phyloP scores from a whole-genome alignment of 73 alveolate species.

The Diophrys sp. region DNA sequence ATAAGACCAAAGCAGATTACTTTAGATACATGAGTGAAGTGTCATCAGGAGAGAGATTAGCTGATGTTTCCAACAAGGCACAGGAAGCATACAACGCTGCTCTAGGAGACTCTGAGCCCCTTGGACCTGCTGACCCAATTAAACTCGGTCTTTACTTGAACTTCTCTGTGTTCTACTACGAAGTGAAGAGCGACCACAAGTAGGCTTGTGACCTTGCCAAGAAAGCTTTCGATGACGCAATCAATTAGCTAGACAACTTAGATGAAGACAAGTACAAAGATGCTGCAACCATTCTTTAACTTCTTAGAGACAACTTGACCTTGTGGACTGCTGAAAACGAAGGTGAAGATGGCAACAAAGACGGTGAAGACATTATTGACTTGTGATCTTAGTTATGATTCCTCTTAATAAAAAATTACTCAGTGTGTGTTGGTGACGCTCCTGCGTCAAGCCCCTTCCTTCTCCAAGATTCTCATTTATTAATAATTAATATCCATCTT shows the following conservation, averaged over 20 bases:
- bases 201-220: slow-evolving; percentile 16
- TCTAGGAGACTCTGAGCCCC: slow-evolving; percentile 33
- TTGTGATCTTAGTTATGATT: neutral
- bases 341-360: slow-evolving; percentile 2
- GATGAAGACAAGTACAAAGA: slow-evolving; percentile 33
- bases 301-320: slow-evolving; percentile 19
- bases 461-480: no score
- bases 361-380: neutral
- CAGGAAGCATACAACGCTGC: slow-evolving; percentile 27
- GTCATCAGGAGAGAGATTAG: slow-evolving; percentile 36
- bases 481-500: no score
- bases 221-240: neutral
- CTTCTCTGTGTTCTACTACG: slow-evolving; percentile 59
- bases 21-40: slow-evolving; percentile 67
- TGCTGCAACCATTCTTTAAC: slow-evolving; percentile 21
- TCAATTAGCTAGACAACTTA: slow-evolving; percentile 12
- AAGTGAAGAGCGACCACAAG: slow-evolving; percentile 66
- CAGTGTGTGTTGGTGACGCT: no score
- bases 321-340: slow-evolving; percentile 1
- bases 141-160: slow-evolving; percentile 38
- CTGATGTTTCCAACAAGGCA: slow-evolving; percentile 27
- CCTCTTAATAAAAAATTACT: neutral
- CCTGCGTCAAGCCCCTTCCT: no score
- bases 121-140: slow-evolving; percentile 54
- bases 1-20: slow-evolving; percentile 55